Evolutionary conservation across 1,139 yeast genomes (phyloP), one percentile per base, ranked within the genome.

Genomic region (Nadsonia commutata): DNA sequence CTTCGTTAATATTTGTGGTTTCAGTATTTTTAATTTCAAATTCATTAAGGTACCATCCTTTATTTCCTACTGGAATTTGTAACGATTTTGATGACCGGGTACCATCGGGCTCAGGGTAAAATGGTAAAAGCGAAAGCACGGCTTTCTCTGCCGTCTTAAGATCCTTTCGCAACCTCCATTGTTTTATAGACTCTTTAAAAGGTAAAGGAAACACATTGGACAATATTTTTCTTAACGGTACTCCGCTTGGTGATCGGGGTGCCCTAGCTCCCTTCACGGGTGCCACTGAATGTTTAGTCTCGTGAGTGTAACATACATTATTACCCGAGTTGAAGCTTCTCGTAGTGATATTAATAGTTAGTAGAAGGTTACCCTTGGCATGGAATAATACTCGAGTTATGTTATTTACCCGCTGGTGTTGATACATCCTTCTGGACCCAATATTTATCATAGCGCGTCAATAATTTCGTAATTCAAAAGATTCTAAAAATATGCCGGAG

Each of bases 21-120:
- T 50, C 54, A 4, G 45, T 43, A 11, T 48, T 46, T n/a, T 52
- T 49, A 43, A 66, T 51, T 42, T 65, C 65, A 45, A 80, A 71
- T 53, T 80, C 83, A 55, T 79, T 80, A 55, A 83, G 71, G 50
- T 59, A 67, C 22, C 70, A 64, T 8, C 70, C 67, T 2, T 70
- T 68, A 31, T 68, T 68, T 13, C 50, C 53, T 18, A 78, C 68
- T 3, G 67, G 65, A 1, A 82, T 74, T 51, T 76, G 63, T 23
- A 76, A 57, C 9, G 74, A 58, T 36, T 64, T 52, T 1, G 80
- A 78, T 8, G 50, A 51, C 38, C 84, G 63, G 33, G 59, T 66
- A 6, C 71, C 75, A 52, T 63, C 67, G 4, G 60, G 51, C 23
- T 65, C 60, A 0, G 88, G 85, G 54, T 61, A 78, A 54, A 80